Percentiles rank a stretch among this genome's conserved stretches.
Evolutionary conservation across 805 yeast species (phyloP).

Genomic region (Starmerella khaoyaiensis): DNA sequence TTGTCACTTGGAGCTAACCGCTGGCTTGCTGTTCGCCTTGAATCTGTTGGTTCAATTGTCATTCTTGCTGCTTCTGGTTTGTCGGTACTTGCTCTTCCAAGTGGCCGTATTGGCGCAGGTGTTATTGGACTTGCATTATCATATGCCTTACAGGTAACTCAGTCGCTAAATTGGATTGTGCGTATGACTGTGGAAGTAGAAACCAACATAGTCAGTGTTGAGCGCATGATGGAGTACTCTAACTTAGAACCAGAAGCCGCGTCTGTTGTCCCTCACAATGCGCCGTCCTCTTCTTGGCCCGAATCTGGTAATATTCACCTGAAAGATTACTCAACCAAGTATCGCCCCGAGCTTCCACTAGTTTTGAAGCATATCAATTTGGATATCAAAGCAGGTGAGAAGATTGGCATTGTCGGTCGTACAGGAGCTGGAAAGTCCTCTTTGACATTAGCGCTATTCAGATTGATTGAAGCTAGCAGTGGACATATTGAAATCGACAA

Average conservation of each 20-base stretch:
- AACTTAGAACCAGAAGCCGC: slow-evolving; percentile 77
- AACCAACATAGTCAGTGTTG: slow-evolving; percentile 92
- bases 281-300: slow-evolving; percentile 72
- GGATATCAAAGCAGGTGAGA: slow-evolving; percentile 58
- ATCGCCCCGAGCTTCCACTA: slow-evolving; percentile 68
- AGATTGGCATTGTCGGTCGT: slow-evolving; percentile 90
- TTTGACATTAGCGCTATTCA: slow-evolving; percentile 66
- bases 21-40: slow-evolving; percentile 94
- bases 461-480: slow-evolving; percentile 64
- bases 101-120: slow-evolving; percentile 73
- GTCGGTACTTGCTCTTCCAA: slow-evolving; percentile 53
- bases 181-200: slow-evolving; percentile 98
- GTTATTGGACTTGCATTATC: slow-evolving; percentile 86
- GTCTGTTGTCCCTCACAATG: slow-evolving; percentile 42
- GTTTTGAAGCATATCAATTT: slow-evolving; percentile 59
- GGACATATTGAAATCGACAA: slow-evolving; percentile 68
- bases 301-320: slow-evolving; percentile 51
- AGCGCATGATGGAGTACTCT: slow-evolving; percentile 82
- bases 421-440: slow-evolving; percentile 96
- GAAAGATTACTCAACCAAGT: slow-evolving; percentile 65
- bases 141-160: slow-evolving; percentile 86
- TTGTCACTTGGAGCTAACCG: slow-evolving; percentile 88
- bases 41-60: slow-evolving; percentile 77
- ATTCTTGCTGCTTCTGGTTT: slow-evolving; percentile 78
- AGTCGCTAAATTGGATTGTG: slow-evolving; percentile 91